Percentiles rank a stretch among this genome's conserved stretches.
Evolutionary conservation across 805 yeast genomes (phyloP).

Genomic region (Saturnispora silvae): DNA sequence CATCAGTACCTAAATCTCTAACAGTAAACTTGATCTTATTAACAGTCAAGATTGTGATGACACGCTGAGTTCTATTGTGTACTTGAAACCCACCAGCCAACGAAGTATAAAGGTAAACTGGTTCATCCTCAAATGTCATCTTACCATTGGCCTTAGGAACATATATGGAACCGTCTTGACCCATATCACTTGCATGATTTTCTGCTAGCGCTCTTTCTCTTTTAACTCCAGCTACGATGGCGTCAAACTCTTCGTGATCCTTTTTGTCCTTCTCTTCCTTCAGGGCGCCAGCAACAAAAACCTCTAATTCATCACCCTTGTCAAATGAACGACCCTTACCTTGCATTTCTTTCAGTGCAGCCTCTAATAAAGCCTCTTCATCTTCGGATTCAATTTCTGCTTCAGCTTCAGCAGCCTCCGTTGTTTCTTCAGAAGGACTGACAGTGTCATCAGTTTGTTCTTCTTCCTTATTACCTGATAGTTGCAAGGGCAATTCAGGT

Average conservation of each 20-base stretch:
- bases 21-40: conserved; percentile 56
- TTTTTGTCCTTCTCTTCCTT: conserved; percentile 8
- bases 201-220: conserved; percentile 15
- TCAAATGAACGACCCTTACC: conserved; percentile 3
- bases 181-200: background rate
- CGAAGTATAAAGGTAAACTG: conserved; percentile 74
- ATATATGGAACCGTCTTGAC: conserved; percentile 19
- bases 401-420: background rate
- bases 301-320: conserved; percentile 5
- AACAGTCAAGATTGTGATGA: conserved; percentile 65
- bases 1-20: conserved; percentile 81
- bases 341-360: conserved; percentile 5
- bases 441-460: conserved; percentile 2
- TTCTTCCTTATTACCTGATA: background rate
- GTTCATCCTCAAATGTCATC: conserved; percentile 36
- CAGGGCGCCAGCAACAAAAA: conserved; percentile 3
- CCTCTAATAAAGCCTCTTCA: conserved; percentile 4
- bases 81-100: conserved; percentile 81
- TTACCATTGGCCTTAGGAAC: conserved; percentile 24
- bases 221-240: conserved; percentile 21
- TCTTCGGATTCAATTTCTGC: conserved; percentile 3
- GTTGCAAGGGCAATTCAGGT: background rate
- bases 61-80: conserved; percentile 63
- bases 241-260: conserved; percentile 17
- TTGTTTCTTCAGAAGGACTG: conserved; percentile 1